Base-by-base conservation (phyloP, 177 flowering plant genomes). In the Vitis hybrid region DNA sequence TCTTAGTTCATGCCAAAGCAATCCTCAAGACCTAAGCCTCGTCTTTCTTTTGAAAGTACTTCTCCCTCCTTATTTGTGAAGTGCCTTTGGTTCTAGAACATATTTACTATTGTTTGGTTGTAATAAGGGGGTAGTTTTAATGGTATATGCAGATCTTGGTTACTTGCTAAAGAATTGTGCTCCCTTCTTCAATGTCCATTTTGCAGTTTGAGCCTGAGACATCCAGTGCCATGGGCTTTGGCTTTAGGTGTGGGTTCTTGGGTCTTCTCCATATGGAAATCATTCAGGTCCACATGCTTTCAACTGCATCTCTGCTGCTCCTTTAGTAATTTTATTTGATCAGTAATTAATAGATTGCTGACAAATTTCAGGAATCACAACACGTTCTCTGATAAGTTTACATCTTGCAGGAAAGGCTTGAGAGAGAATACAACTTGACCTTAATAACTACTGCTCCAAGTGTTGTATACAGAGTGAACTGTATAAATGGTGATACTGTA, bases 251-350 rank as follows among this genome's bases (percentile, higher is more conserved):
- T 84, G 99, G 99, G 62, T 95, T 91, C 73, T 76, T 95, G 81
- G 99, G 99, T 70, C 97, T 95, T 73, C 96, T 95, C 51, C 99
- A 95, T 69, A 90, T 95, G 98, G 99, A 95, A 86, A 95, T 95
- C 76, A 94, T 95, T 69, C 99, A 95, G 96, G 99, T 93, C 10
- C 60, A 66, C 16, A 52, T 67, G 55, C 26, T 62, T 67, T 20
- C 26, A 49, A 58, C 50, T 62, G 51, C 31, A 39, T 55, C 2
- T 14, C 15, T 45, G 16, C 50, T 64, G 7, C 55, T 62, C 22
- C 26, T 10, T 20, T 58, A 45, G 20, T 29, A 55, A 61, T 65
- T 45, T 49, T 56, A 51, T 67, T 50, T 64, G 19, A 50, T 12
- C 51, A 62, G 26, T 45, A 22, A n/a, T 2, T 14, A 15, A 5